Evolutionary conservation across 768 basidiomycete species (phyloP).

Genomic region (Dictyophora rubrovolvata): DNA sequence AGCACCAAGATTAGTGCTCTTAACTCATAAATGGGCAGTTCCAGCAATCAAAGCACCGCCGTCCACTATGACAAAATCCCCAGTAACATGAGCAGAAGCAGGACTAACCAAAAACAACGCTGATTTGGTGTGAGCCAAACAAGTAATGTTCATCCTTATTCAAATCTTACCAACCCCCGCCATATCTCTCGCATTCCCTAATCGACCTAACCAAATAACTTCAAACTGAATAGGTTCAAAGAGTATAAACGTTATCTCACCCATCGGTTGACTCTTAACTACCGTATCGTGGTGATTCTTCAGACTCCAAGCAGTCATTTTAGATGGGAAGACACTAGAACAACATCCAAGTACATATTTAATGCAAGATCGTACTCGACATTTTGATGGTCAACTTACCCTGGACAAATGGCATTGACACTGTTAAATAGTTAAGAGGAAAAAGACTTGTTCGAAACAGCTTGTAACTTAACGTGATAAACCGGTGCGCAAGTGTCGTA

Average conservation of each 20-base stretch:
- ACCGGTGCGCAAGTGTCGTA: constrained; percentile 44
- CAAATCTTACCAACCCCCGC: constrained; percentile 44
- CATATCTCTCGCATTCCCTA: constrained; percentile 55
- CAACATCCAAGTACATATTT: neutral
- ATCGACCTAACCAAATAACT: constrained; percentile 38
- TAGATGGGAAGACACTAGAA: constrained; percentile 58
- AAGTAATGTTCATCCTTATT: constrained; percentile 3
- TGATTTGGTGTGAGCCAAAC: neutral
- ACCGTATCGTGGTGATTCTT: constrained; percentile 43
- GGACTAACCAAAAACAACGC: constrained; percentile 59
- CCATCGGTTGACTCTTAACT: constrained; percentile 50
- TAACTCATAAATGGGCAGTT: neutral
- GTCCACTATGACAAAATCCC: constrained; percentile 63
- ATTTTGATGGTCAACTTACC: constrained; percentile 30
- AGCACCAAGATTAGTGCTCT: too few relatives aligned
- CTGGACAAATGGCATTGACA: constrained; percentile 78
- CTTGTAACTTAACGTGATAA: constrained; percentile 46
- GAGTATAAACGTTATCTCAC: constrained; percentile 22
- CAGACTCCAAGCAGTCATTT: constrained; percentile 73
- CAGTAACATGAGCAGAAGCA: constrained; percentile 66
- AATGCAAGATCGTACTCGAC: neutral
- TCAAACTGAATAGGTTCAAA: too few relatives aligned
- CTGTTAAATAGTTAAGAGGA: constrained; percentile 24
- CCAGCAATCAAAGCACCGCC: constrained; percentile 33
- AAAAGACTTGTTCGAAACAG: neutral